A percentile compares a stretch with the other conserved stretches of the same genome.
phyloP scores from a whole-genome alignment of 305 asterid species.

The Plantago coronopus region DNA sequence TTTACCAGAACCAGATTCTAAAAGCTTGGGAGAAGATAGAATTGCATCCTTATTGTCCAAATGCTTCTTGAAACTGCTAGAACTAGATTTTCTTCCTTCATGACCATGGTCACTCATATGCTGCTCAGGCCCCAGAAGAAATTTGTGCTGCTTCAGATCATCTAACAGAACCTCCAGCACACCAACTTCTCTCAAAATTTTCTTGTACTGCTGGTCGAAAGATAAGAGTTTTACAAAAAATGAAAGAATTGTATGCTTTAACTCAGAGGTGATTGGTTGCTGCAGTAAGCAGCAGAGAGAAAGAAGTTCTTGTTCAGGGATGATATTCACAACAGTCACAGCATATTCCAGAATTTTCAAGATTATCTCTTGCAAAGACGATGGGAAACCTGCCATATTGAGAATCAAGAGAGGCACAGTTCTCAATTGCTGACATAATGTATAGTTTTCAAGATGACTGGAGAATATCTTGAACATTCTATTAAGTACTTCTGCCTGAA shows the following conservation, averaged over 20 bases:
- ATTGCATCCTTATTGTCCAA: constrained; percentile 75
- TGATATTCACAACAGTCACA: constrained; percentile 88
- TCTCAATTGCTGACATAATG: constrained; percentile 88
- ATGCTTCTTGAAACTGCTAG: constrained; percentile 82
- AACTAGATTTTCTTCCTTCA: constrained; percentile 54
- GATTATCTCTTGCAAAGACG: constrained; percentile 82
- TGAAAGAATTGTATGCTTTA: constrained; percentile 79
- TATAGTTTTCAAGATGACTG: constrained; percentile 91
- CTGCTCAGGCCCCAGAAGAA: constrained; percentile 71
- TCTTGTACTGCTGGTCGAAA: constrained; percentile 96
- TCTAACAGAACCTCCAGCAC: constrained; percentile 91
- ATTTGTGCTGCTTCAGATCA: constrained; percentile 90
- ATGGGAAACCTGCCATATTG: constrained; percentile 91
- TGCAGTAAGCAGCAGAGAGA: constrained; percentile 94
- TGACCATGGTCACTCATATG: constrained; percentile 43
- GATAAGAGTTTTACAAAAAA: constrained; percentile 90
- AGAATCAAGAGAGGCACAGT: constrained; percentile 96
- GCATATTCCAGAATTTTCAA: constrained; percentile 98
- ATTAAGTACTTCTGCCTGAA: constrained; percentile 90
- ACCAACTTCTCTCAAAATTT: constrained; percentile 69
- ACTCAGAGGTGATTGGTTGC: constrained; percentile 77
- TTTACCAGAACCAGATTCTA: constrained; percentile 82
- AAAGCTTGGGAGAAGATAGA: constrained; percentile 86
- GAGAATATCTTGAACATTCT: constrained; percentile 95
- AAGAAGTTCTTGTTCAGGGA: constrained; percentile 98